phyloP scores from a whole-genome alignment of 352 stramenopile genomes.

The Globisporangium recalcitrans region DNA sequence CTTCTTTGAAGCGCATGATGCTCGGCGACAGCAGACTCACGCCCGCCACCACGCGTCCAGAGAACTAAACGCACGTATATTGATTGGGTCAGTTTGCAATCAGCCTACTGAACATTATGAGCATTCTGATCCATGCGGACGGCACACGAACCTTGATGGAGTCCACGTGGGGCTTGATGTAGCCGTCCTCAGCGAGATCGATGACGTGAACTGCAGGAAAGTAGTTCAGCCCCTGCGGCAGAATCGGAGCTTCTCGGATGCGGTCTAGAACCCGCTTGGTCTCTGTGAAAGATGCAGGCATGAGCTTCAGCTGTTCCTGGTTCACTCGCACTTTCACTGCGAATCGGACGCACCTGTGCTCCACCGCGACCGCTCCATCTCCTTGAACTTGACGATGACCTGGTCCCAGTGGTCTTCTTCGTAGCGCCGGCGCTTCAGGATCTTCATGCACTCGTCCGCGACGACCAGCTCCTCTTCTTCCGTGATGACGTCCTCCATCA shows the following conservation, averaged over 20 bases:
- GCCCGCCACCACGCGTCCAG: slow-evolving; percentile 67
- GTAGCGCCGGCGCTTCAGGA: slow-evolving; percentile 70
- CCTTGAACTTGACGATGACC: slow-evolving; percentile 85
- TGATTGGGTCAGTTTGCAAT: not conserved
- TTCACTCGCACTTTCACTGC: not conserved
- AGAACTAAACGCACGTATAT: slow-evolving; percentile 40
- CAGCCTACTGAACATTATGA: not conserved
- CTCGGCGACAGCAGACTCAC: slow-evolving; percentile 70
- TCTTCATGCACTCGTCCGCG: slow-evolving; percentile 58
- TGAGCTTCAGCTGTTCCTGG: not conserved
- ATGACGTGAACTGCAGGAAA: slow-evolving; percentile 81
- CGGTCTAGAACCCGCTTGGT: slow-evolving; percentile 58
- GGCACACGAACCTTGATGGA: slow-evolving; percentile 59
- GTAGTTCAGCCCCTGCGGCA: slow-evolving; percentile 61
- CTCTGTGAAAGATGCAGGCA: slow-evolving; percentile 24
- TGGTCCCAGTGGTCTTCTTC: slow-evolving; percentile 83
- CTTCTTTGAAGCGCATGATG: slow-evolving; percentile 85
- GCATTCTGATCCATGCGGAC: not conserved
- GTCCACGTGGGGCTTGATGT: slow-evolving; percentile 85
- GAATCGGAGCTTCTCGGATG: slow-evolving; percentile 47
- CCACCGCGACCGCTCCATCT: slow-evolving; percentile 84
- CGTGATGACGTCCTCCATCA: slow-evolving; percentile 67
- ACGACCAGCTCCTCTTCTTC: slow-evolving; percentile 67
- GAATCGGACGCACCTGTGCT: slow-evolving; percentile 27
- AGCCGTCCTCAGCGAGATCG: slow-evolving; percentile 72